phyloP scores from a whole-genome alignment of 116 monocot genomes.

The Zostera marina region DNA sequence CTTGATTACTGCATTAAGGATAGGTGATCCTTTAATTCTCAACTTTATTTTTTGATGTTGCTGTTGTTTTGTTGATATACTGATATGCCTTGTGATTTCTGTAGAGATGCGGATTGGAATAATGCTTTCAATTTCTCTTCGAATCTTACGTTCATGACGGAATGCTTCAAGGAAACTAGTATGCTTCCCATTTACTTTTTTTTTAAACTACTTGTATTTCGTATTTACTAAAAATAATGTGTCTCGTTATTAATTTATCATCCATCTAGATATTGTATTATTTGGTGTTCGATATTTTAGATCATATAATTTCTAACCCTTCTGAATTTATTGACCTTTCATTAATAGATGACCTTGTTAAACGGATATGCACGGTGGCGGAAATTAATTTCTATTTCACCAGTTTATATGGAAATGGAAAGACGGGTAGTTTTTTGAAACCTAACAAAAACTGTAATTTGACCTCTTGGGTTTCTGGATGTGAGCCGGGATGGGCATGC shows the following conservation, averaged over 20 bases:
- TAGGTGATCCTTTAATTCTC: slow-evolving; percentile 2
- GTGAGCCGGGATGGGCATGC: slow-evolving; percentile 97
- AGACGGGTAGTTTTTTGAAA: slow-evolving; percentile 30
- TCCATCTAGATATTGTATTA: too few species aligned
- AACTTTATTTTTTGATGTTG: not conserved
- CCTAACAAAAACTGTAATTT: slow-evolving; percentile 91
- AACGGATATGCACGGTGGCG: slow-evolving; percentile 61
- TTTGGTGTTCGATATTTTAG: too few species aligned
- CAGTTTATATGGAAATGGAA: slow-evolving; percentile 26
- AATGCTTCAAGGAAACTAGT: slow-evolving; percentile 23
- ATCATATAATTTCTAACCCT: too few species aligned
- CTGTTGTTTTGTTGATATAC: not conserved
- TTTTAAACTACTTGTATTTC: not conserved
- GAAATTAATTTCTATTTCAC: slow-evolving; percentile 88
- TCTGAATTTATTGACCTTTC: slow-evolving; percentile 2
- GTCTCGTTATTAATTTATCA: too few species aligned
- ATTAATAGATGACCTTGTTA: slow-evolving; percentile 42
- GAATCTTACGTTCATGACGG: slow-evolving; percentile 42
- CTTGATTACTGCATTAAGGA: slow-evolving; percentile 32
- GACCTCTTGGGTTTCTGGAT: slow-evolving; percentile 75
- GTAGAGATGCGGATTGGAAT: slow-evolving; percentile 67
- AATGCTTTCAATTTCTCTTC: slow-evolving; percentile 76
- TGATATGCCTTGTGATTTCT: not conserved
- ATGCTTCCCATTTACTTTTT: not conserved
- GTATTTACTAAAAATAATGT: not conserved